phyloP scores from a whole-genome alignment of 331 rosid species.

The Quercus tomentella region DNA sequence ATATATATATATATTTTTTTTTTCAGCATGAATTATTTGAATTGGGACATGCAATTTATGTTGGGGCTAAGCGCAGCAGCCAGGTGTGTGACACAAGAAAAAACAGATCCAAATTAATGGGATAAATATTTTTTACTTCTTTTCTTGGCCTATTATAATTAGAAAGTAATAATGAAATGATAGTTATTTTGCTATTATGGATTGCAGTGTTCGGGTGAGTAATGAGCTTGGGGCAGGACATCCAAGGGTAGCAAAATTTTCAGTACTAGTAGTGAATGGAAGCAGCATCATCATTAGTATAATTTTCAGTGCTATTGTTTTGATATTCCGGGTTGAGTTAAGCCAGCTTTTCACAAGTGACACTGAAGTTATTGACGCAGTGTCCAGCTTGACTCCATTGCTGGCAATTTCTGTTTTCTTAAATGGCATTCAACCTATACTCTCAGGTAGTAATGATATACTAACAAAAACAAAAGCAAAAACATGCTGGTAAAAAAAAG shows the following conservation, averaged over 20 bases:
- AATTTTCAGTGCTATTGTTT: constrained; percentile 39
- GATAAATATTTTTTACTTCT: neutral
- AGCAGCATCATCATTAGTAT: constrained; percentile 61
- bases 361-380: constrained; percentile 49
- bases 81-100: constrained; percentile 37
- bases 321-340: constrained; percentile 40
- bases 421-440: constrained; percentile 76
- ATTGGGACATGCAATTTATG: constrained; percentile 72
- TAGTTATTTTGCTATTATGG: neutral
- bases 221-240: constrained; percentile 74
- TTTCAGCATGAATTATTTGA: constrained; percentile 62
- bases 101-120: neutral
- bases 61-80: constrained; percentile 69
- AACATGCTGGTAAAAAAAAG: neutral
- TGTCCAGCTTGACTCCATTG: constrained; percentile 53
- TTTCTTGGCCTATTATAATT: neutral
- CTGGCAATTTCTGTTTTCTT: constrained; percentile 70
- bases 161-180: no score
- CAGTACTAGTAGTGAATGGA: constrained; percentile 62
- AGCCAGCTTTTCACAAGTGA: constrained; percentile 66
- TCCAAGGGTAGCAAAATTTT: constrained; percentile 66
- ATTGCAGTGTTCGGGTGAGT: constrained; percentile 65
- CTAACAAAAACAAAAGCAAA: no score
- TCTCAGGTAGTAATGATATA: constrained; percentile 43
- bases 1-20: no score